Evolutionary conservation across 495 filamentous ascomycete species (phyloP).

Genomic region (Margaritispora aquatica): DNA sequence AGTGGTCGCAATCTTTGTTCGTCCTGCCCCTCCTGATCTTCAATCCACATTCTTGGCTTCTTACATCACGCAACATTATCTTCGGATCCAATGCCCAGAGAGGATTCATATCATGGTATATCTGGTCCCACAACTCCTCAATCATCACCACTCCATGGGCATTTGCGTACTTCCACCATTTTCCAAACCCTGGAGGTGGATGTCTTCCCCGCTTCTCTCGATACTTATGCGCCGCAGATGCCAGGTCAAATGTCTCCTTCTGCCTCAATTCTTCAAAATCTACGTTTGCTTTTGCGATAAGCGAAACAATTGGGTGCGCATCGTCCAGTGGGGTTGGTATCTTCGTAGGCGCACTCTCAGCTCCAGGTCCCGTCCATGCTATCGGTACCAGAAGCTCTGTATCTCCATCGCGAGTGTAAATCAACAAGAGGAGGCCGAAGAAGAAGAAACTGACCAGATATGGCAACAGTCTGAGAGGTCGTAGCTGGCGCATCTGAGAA

Average conservation of each 20-base stretch:
- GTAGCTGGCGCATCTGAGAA: conserved; percentile 4
- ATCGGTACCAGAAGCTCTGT: not conserved
- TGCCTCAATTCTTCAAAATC: conserved; percentile 30
- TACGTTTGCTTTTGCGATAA: conserved; percentile 34
- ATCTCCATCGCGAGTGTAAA: not conserved
- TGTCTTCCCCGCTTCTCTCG: conserved; percentile 56
- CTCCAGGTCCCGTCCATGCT: not conserved
- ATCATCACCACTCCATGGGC: conserved; percentile 50
- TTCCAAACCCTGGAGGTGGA: conserved; percentile 63
- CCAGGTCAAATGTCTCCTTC: conserved; percentile 39
- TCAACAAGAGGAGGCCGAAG: not conserved
- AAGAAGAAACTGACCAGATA: not conserved
- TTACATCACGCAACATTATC: conserved; percentile 43
- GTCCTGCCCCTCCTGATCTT: conserved; percentile 49
- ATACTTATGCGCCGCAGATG: conserved; percentile 53
- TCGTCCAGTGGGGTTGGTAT: not conserved
- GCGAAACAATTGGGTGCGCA: conserved; percentile 37
- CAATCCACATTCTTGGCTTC: conserved; percentile 46
- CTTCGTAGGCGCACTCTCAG: too few species aligned
- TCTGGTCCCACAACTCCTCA: conserved; percentile 65
- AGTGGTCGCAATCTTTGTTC: conserved; percentile 44
- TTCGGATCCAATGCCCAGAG: conserved; percentile 59
- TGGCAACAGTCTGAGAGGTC: not conserved
- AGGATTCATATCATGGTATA: conserved; percentile 60
- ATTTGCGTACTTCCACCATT: conserved; percentile 59